Percentiles rank a stretch among this genome's conserved stretches.
Evolutionary conservation across 495 filamentous ascomycete genomes (phyloP).

Genomic region (Choiromyces venosus): DNA sequence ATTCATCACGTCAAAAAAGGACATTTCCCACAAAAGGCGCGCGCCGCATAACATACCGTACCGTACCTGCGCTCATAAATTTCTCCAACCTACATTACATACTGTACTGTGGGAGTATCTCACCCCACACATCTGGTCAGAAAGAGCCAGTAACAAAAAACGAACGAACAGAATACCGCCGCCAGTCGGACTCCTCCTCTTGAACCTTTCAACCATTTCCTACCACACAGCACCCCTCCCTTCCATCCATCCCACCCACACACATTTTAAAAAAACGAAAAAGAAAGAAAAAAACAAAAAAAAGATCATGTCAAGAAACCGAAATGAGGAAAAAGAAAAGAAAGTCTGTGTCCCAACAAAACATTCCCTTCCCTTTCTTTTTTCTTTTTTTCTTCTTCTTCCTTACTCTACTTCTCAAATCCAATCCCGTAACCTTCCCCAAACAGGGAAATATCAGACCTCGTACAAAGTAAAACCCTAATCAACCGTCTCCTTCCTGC

Average conservation of each 20-base stretch:
- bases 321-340: conserved; percentile 14
- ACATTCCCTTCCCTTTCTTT: background rate
- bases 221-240: conserved; percentile 1
- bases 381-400: too few relatives aligned
- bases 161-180: background rate
- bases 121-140: background rate
- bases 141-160: background rate
- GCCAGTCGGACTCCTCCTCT: background rate
- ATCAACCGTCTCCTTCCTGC: background rate
- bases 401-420: background rate
- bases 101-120: background rate
- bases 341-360: conserved; percentile 26
- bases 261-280: background rate
- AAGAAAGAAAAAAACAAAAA: conserved; percentile 6
- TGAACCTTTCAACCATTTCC: background rate
- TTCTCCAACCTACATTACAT: background rate
- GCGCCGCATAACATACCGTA: conserved; percentile 28
- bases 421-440: background rate
- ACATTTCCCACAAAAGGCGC: conserved; percentile 20
- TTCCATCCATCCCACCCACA: background rate
- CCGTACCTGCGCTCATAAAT: conserved; percentile 1
- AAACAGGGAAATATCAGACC: background rate
- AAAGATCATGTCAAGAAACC: conserved; percentile 24
- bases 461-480: background rate
- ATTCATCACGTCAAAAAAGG: conserved; percentile 24